phyloP scores from a whole-genome alignment of 75 land plant species.

The Pinus taeda region DNA sequence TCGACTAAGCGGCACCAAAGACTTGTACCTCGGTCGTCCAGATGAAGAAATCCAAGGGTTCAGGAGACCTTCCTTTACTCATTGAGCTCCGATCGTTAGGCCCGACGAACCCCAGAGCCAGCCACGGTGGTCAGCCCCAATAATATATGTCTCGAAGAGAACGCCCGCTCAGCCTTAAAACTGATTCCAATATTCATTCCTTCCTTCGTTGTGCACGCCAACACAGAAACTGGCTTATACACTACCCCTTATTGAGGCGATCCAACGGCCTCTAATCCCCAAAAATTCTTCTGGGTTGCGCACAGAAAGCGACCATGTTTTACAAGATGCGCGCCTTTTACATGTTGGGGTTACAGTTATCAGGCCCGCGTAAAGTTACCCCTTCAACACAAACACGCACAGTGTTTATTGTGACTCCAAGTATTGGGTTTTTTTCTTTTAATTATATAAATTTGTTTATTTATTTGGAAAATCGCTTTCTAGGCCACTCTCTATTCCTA shows the following conservation, averaged over 20 bases:
- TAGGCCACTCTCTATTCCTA: no score
- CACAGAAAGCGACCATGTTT: neutral
- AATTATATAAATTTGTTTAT: no score
- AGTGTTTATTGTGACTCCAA: no score
- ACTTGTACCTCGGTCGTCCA: slow-evolving; percentile 20
- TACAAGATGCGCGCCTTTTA: slow-evolving; percentile 2
- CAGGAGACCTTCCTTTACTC: slow-evolving; percentile 16
- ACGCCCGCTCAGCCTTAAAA: neutral
- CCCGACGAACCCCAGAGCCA: neutral
- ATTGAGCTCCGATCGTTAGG: slow-evolving; percentile 1
- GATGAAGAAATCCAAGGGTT: slow-evolving; percentile 23
- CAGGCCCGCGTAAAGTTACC: neutral
- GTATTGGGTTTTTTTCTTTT: no score
- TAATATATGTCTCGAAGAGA: no score
- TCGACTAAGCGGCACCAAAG: neutral
- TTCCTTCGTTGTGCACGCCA: neutral
- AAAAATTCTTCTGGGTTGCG: neutral
- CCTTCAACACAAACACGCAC: no score
- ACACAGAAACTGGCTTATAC: neutral
- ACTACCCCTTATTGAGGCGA: neutral
- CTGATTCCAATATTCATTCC: neutral
- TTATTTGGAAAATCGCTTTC: no score
- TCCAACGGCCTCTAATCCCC: neutral
- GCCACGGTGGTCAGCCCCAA: neutral
- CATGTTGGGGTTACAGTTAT: neutral